phyloP scores from a whole-genome alignment of 2,329 filamentous ascomycete species.

The Bipolaris bicolor region DNA sequence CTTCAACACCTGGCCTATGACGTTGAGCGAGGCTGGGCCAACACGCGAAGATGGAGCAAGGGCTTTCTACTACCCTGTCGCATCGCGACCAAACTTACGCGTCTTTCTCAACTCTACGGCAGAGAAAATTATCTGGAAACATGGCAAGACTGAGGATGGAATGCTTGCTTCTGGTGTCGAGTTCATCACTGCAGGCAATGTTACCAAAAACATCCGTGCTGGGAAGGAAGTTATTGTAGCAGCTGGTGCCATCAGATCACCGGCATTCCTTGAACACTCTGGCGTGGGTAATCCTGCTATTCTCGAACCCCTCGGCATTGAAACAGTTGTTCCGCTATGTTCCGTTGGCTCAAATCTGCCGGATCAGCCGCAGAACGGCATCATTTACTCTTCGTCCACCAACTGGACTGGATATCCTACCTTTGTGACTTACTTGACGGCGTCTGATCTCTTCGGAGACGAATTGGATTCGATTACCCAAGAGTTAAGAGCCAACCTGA shows the following conservation, averaged over 20 bases:
- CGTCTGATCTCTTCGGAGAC: slow-evolving; percentile 44
- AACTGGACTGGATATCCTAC: slow-evolving; percentile 49
- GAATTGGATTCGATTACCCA: slow-evolving; percentile 30
- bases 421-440: slow-evolving; percentile 47
- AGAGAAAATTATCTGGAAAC: slow-evolving; percentile 49
- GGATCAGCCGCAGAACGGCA: slow-evolving; percentile 42
- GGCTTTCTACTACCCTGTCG: slow-evolving; percentile 56
- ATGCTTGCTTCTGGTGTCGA: slow-evolving; percentile 35
- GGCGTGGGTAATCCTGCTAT: slow-evolving; percentile 46
- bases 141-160: not conserved
- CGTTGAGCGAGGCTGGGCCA: slow-evolving; percentile 47
- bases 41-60: slow-evolving; percentile 56
- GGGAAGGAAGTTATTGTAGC: slow-evolving; percentile 45
- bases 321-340: slow-evolving; percentile 27
- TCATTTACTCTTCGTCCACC: slow-evolving; percentile 33
- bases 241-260: slow-evolving; percentile 44
- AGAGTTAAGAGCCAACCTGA: slow-evolving; percentile 33
- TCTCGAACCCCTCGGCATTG: slow-evolving; percentile 30
- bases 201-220: slow-evolving; percentile 24
- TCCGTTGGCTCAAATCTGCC: slow-evolving; percentile 45
- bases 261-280: slow-evolving; percentile 45
- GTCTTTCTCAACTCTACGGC: slow-evolving; percentile 53
- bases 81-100: slow-evolving; percentile 50
- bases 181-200: slow-evolving; percentile 26
- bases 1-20: slow-evolving; percentile 52